These are phyloP conservation scores for Solanum chilense DNA, from an alignment of 257 asterid species.

Conservation along the genomic window DNA sequence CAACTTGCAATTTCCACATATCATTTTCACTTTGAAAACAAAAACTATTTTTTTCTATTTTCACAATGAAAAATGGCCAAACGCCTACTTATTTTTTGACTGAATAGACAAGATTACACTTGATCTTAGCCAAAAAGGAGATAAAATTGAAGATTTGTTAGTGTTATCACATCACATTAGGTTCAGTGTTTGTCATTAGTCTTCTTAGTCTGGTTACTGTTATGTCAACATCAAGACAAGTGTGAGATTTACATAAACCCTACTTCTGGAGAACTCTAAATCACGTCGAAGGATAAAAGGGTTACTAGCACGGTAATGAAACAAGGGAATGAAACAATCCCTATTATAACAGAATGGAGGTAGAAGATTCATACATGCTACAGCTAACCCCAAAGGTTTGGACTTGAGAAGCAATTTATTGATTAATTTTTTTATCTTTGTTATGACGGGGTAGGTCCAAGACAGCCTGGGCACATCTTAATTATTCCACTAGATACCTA, in stretches of 20 bases:
- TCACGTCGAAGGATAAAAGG: not conserved
- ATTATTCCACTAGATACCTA: not conserved
- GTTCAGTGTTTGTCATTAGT: not conserved
- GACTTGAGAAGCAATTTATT: not conserved
- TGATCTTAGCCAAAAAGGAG: not conserved
- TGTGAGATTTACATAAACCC: not conserved
- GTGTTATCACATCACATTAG: not conserved
- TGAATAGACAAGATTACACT: not conserved
- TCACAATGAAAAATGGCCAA: not conserved
- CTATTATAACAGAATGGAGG: not conserved
- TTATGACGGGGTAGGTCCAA: not conserved
- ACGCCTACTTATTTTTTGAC: not conserved
- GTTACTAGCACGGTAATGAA: not conserved
- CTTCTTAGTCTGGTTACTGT: not conserved
- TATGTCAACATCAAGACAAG: not conserved
- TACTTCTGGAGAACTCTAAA: not conserved
- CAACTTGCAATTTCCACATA: not conserved
- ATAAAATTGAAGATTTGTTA: not conserved
- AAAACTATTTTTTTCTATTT: not conserved
- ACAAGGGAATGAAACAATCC: not conserved
- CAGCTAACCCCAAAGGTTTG: not conserved
- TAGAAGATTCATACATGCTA: not conserved
- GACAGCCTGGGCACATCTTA: not conserved
- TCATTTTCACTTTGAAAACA: not conserved
- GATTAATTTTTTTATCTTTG: too few relatives aligned